Conservation (phyloP, 2,329 filamentous ascomycete species). For the Aspergillus oerlinghausenensis region DNA sequence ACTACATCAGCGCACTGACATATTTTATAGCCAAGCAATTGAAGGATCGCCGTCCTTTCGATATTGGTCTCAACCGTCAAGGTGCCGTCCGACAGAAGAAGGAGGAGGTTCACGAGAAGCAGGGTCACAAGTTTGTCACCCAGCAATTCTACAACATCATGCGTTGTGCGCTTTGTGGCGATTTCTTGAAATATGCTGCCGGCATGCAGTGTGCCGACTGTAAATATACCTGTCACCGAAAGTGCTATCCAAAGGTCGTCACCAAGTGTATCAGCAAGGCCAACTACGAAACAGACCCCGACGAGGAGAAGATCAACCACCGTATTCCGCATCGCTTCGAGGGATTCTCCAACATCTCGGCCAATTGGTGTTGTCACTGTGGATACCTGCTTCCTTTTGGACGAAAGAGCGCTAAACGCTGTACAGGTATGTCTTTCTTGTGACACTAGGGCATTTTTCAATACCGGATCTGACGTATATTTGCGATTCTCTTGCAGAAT, state of each 20-base stretch:
- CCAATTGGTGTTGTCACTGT: slow-evolving; percentile 99
- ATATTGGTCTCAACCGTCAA: slow-evolving; percentile 87
- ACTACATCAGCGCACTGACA: slow-evolving; percentile 14
- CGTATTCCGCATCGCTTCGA: slow-evolving; percentile 97
- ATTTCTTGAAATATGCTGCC: slow-evolving; percentile 96
- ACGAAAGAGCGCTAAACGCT: slow-evolving; percentile 91
- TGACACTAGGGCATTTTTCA: no score
- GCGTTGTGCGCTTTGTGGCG: slow-evolving; percentile 95
- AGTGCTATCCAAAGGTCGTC: slow-evolving; percentile 93
- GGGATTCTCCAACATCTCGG: slow-evolving; percentile 93
- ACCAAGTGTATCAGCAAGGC: slow-evolving; percentile 99
- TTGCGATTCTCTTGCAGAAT: slow-evolving; percentile 56
- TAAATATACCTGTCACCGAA: slow-evolving; percentile 98
- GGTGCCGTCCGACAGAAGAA: slow-evolving; percentile 96
- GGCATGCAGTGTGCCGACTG: slow-evolving; percentile 99
- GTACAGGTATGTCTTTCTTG: slow-evolving; percentile 57
- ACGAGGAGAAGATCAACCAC: slow-evolving; percentile 99
- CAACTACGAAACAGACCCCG: slow-evolving; percentile 94
- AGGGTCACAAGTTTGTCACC: slow-evolving; percentile 97
- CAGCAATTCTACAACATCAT: slow-evolving; percentile 99
- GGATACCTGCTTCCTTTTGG: slow-evolving; percentile 93
- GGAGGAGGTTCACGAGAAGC: slow-evolving; percentile 97
- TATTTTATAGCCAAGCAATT: slow-evolving; percentile 66
- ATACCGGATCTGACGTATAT: background rate
- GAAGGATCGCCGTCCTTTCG: slow-evolving; percentile 75